A percentile compares a stretch with the other conserved stretches of the same genome.
Evolutionary conservation across 1,284 basidiomycete genomes (phyloP).

Genomic region (Rhodotorula sp.): DNA sequence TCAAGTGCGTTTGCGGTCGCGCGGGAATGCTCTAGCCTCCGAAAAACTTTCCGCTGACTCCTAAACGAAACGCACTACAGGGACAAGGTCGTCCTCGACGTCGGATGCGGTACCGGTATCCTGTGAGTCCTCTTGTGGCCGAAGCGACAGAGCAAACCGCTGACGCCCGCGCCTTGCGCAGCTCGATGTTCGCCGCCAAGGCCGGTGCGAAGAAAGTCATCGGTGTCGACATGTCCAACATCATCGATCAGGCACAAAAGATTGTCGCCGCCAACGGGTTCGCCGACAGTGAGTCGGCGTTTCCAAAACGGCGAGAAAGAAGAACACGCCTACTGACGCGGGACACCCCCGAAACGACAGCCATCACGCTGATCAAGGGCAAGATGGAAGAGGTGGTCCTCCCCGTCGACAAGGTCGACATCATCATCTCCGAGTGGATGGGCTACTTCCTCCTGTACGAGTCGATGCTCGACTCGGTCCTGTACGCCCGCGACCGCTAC

Average conservation of each 20-base stretch:
- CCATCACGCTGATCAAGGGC: constrained; percentile 93
- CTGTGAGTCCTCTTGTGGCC: constrained; percentile 50
- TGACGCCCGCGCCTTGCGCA: no score
- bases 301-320: no score
- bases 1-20: constrained; percentile 57
- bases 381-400: constrained; percentile 77
- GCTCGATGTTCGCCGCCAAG: constrained; percentile 92
- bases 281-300: constrained; percentile 62
- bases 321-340: background rate
- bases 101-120: constrained; percentile 98
- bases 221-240: constrained; percentile 99
- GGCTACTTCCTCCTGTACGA: constrained; percentile 92
- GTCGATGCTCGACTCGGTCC: constrained; percentile 98
- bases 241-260: constrained; percentile 97
- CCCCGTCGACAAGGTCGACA: constrained; percentile 86
- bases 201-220: constrained; percentile 96
- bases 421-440: constrained; percentile 99
- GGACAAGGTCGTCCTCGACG: constrained; percentile 92
- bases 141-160: no score
- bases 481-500: constrained; percentile 95
- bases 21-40: background rate
- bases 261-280: constrained; percentile 97
- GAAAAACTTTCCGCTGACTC: background rate
- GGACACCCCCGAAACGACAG: constrained; percentile 51
- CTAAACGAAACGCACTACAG: background rate